Conservation (phyloP, 768 basidiomycete genomes). For the Glaciozyma martinii region DNA sequence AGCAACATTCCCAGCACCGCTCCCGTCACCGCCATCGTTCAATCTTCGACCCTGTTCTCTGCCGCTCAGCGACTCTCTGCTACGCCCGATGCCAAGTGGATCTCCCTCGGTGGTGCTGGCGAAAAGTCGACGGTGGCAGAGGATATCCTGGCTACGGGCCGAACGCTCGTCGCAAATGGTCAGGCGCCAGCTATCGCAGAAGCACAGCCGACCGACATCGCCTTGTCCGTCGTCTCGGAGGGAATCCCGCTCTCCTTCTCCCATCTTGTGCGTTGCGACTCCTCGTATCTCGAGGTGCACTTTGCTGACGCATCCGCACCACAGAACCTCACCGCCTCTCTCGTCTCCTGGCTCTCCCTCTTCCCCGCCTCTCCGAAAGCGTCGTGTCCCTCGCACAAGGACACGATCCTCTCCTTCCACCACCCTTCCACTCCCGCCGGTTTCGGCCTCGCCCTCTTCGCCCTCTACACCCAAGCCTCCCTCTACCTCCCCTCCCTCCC, state of each 20-base stretch:
- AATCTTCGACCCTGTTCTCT: slow-evolving; percentile 3
- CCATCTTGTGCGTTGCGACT: slow-evolving; percentile 5
- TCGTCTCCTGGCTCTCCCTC: slow-evolving; percentile 26
- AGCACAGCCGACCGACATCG: slow-evolving; percentile 11
- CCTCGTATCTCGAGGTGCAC: fast-evolving
- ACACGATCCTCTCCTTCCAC: slow-evolving; percentile 23
- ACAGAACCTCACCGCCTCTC: slow-evolving; percentile 25
- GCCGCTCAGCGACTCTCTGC: neutral
- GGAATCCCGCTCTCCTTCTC: slow-evolving; percentile 15
- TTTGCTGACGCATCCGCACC: neutral
- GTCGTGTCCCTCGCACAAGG: slow-evolving; percentile 14
- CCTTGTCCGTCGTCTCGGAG: slow-evolving; percentile 16
- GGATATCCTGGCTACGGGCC: slow-evolving; percentile 23
- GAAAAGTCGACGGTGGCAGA: slow-evolving; percentile 1
- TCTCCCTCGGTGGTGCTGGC: slow-evolving; percentile 8
- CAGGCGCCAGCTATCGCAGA: neutral
- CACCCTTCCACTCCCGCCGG: slow-evolving; percentile 27
- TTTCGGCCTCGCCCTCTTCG: slow-evolving; percentile 26
- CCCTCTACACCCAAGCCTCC: slow-evolving; percentile 16
- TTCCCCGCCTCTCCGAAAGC: slow-evolving; percentile 20
- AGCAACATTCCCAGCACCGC: neutral
- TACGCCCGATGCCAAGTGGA: neutral
- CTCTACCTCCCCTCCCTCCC: slow-evolving; percentile 2
- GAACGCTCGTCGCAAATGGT: neutral
- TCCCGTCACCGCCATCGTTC: slow-evolving; percentile 17